Evolutionary conservation across 1,284 basidiomycete genomes (phyloP).

Genomic region (Mycena citricolor): DNA sequence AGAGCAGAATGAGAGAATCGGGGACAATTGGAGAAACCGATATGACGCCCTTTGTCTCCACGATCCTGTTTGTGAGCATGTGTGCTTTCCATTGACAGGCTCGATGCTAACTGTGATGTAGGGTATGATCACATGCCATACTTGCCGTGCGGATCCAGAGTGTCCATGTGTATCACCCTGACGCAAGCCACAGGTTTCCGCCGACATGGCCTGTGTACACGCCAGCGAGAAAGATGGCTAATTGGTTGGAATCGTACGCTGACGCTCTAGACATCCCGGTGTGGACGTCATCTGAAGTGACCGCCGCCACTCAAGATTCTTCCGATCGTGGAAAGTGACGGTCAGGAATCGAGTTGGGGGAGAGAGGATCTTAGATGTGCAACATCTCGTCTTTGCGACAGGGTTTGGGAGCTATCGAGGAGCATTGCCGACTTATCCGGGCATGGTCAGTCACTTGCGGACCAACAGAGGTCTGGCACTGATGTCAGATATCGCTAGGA

Average conservation of each 20-base stretch:
- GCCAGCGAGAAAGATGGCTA: slow-evolving; percentile 60
- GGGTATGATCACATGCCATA: slow-evolving; percentile 62
- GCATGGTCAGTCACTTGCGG: slow-evolving; percentile 31
- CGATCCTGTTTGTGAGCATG: slow-evolving; percentile 53
- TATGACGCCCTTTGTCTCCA: slow-evolving; percentile 63
- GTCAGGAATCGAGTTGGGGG: slow-evolving; percentile 43
- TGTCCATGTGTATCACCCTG: slow-evolving; percentile 3
- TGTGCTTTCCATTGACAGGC: neutral
- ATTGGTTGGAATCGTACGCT: slow-evolving; percentile 70
- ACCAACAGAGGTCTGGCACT: slow-evolving; percentile 47
- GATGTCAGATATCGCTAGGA: slow-evolving; percentile 34
- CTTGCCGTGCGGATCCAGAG: slow-evolving; percentile 42
- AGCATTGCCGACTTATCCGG: slow-evolving; percentile 25
- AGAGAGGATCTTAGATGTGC: slow-evolving; percentile 49
- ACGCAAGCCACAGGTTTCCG: slow-evolving; percentile 45
- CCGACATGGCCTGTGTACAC: slow-evolving; percentile 62
- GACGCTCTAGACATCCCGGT: slow-evolving; percentile 63
- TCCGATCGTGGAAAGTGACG: slow-evolving; percentile 54
- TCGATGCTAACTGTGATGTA: slow-evolving; percentile 23
- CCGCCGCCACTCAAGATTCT: slow-evolving; percentile 42
- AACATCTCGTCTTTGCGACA: slow-evolving; percentile 58
- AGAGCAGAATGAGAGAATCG: slow-evolving; percentile 52
- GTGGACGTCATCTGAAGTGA: slow-evolving; percentile 58
- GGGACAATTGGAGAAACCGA: slow-evolving; percentile 59
- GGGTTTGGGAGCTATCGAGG: slow-evolving; percentile 51